phyloP scores from a whole-genome alignment of 2,329 filamentous ascomycete genomes.

The Ophiocordyceps robertsii region DNA sequence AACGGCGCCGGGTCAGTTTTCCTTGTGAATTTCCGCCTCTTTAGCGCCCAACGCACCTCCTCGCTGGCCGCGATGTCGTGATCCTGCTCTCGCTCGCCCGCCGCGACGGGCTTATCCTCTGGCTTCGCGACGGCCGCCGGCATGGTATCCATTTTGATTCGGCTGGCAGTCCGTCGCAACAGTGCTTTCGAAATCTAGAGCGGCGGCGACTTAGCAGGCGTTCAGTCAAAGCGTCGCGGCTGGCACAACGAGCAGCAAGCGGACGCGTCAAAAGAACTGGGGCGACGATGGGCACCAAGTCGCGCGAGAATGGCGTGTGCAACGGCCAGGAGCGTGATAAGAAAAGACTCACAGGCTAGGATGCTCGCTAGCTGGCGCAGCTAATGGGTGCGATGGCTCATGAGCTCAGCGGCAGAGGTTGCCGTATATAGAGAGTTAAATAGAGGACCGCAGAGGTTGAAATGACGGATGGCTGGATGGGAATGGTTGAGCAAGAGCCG shows the following conservation, averaged over 20 bases:
- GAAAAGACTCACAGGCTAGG: background rate
- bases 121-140: conserved; percentile 4
- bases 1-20: conserved; percentile 18
- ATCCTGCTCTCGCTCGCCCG: conserved; percentile 14
- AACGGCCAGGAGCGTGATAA: background rate
- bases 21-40: conserved; percentile 8
- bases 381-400: background rate
- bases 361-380: background rate
- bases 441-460: background rate
- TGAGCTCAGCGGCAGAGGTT: background rate
- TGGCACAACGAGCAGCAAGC: too few species aligned
- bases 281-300: too few species aligned
- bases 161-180: too few species aligned
- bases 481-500: background rate
- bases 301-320: background rate
- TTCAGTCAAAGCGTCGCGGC: too few species aligned
- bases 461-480: background rate
- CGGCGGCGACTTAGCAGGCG: too few species aligned
- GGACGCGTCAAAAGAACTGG: too few species aligned
- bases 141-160: too few species aligned
- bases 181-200: too few species aligned
- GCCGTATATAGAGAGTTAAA: background rate
- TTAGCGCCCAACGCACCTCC: conserved; percentile 21
- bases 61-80: conserved; percentile 17
- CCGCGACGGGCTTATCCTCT: conserved; percentile 14